Conservation (phyloP, 345 rosid genomes). For the Euphorbia tirucalli region DNA sequence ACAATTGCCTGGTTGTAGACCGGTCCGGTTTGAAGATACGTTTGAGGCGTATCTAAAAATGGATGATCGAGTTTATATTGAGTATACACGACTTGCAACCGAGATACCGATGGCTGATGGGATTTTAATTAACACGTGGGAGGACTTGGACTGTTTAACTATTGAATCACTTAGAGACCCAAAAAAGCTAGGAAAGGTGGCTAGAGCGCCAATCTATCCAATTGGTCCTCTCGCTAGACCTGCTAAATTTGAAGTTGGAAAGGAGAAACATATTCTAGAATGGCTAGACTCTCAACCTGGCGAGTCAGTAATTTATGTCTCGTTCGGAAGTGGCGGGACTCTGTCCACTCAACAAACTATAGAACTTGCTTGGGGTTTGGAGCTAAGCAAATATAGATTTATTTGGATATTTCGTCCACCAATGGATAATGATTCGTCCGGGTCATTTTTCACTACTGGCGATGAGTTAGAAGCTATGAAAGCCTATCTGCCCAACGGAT, state of each 20-base stretch:
- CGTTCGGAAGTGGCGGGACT: constrained; percentile 46
- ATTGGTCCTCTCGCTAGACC: constrained; percentile 13
- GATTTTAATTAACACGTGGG: constrained; percentile 25
- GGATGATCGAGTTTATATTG: not conserved
- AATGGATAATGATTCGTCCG: not conserved
- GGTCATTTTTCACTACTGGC: constrained; percentile 24
- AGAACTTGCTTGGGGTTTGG: constrained; percentile 52
- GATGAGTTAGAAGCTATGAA: not conserved
- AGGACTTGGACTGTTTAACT: constrained; percentile 8
- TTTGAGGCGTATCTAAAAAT: constrained; percentile 1
- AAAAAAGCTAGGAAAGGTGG: not conserved
- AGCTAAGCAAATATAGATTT: constrained; percentile 35
- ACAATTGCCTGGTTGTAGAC: constrained; percentile 12
- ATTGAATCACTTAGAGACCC: constrained; percentile 8
- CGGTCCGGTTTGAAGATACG: constrained; percentile 10
- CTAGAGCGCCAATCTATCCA: not conserved
- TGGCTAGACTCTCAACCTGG: constrained; percentile 48
- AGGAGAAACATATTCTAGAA: not conserved
- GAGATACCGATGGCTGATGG: constrained; percentile 3
- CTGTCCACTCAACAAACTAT: constrained; percentile 28
- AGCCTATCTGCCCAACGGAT: constrained; percentile 49
- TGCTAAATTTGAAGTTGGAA: not conserved
- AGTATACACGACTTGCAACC: not conserved
- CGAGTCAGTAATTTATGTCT: constrained; percentile 44
- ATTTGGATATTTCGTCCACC: constrained; percentile 48